phyloP scores from a whole-genome alignment of 139 green algal genomes.

The Chloropicon primus region DNA sequence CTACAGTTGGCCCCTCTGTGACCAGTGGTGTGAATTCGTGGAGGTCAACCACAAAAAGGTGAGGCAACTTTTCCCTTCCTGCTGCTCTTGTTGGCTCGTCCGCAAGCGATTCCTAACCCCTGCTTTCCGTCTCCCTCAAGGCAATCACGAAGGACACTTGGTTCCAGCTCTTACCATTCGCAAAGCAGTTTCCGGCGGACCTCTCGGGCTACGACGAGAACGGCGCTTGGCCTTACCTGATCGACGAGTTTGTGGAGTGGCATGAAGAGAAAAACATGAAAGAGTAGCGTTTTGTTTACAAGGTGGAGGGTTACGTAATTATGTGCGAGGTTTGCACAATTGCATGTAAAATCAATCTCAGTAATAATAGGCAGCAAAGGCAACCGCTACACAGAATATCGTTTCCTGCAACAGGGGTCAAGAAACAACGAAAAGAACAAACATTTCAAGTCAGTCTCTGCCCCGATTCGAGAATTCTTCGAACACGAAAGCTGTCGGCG shows the following conservation, averaged over 20 bases:
- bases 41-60: not conserved
- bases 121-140: slow-evolving; percentile 9
- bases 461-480: not conserved
- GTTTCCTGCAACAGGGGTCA: not conserved
- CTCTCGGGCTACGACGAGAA: slow-evolving; percentile 40
- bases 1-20: not conserved
- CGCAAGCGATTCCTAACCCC: too few relatives aligned
- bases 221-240: slow-evolving; percentile 42
- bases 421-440: not conserved
- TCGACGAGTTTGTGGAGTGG: slow-evolving; percentile 51
- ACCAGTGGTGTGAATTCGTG: not conserved
- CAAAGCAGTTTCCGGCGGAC: slow-evolving; percentile 30
- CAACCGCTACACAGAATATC: not conserved
- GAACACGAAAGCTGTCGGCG: too few relatives aligned
- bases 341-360: not conserved
- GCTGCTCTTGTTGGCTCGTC: not conserved
- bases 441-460: too few relatives aligned
- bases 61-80: not conserved
- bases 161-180: slow-evolving; percentile 36
- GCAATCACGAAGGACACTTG: slow-evolving; percentile 44
- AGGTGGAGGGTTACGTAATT: not conserved
- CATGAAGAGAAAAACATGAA: not conserved
- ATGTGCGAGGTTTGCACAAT: not conserved
- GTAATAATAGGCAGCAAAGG: not conserved
- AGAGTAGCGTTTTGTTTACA: not conserved